Conservation (phyloP, 1,139 yeast genomes). For the Yarrowia galli region DNA sequence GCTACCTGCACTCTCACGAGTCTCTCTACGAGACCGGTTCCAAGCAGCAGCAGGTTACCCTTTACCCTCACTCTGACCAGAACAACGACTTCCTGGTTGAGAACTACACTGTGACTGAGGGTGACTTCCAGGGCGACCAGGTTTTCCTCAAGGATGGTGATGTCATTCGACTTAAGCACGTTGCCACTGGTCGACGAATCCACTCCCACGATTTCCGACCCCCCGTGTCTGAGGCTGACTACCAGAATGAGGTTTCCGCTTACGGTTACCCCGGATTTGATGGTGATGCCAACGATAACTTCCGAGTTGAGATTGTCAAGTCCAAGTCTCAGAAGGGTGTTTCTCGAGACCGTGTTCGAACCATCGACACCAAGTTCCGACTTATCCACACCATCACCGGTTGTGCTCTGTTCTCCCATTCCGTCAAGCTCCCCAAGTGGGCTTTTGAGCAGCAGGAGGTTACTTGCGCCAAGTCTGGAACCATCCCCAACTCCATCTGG, state of each 20-base stretch:
- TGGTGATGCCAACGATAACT: constrained; percentile 97
- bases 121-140: constrained; percentile 43
- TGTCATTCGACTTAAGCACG: constrained; percentile 79
- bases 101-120: constrained; percentile 65
- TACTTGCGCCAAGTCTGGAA: constrained; percentile 85
- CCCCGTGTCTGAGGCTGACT: constrained; percentile 89
- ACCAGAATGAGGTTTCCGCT: constrained; percentile 94
- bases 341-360: constrained; percentile 70
- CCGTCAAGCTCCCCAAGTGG: constrained; percentile 90
- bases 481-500: constrained; percentile 79
- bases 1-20: constrained; percentile 87
- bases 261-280: constrained; percentile 90
- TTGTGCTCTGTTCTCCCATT: constrained; percentile 85
- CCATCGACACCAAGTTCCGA: constrained; percentile 84
- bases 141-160: constrained; percentile 77
- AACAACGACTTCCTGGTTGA: constrained; percentile 89
- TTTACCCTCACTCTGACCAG: constrained; percentile 88
- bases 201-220: constrained; percentile 97
- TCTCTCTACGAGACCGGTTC: constrained; percentile 91
- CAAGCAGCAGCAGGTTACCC: constrained; percentile 79
- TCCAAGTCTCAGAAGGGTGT: constrained; percentile 62
- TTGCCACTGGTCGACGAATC: constrained; percentile 74
- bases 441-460: constrained; percentile 98
- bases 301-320: constrained; percentile 83
- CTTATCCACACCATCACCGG: constrained; percentile 91